Conservation (phyloP, 495 filamentous ascomycete genomes). For the Geoglossum glabrum region DNA sequence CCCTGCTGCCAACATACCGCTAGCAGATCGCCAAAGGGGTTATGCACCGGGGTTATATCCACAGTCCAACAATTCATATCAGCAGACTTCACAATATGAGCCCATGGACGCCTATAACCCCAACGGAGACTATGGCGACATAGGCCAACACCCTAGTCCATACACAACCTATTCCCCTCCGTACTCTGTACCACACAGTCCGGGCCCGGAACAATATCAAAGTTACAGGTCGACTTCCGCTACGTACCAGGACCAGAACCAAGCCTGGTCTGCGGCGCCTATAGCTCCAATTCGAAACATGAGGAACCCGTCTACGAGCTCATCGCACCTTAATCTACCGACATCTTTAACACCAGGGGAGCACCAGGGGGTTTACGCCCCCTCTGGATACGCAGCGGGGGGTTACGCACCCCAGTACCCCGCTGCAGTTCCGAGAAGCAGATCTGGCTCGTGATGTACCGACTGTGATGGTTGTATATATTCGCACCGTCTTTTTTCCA, state of each 20-base stretch:
- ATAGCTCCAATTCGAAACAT: background rate
- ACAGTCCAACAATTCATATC: background rate
- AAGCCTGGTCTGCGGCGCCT: background rate
- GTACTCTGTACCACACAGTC: background rate
- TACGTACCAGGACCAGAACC: background rate
- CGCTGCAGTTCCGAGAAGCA: background rate
- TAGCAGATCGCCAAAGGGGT: background rate
- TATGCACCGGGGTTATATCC: background rate
- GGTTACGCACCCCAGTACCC: background rate
- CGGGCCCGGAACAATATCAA: background rate
- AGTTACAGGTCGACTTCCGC: background rate
- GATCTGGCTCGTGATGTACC: background rate
- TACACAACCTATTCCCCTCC: background rate
- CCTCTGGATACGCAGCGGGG: background rate
- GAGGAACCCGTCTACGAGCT: background rate
- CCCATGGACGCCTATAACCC: background rate
- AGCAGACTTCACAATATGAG: background rate
- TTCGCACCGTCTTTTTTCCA: too few species aligned
- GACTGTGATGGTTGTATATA: background rate
- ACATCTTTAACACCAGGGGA: background rate
- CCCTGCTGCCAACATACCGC: background rate
- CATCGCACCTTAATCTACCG: background rate
- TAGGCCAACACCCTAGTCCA: background rate
- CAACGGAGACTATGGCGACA: background rate
- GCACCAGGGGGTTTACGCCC: background rate